These are phyloP conservation scores for Periconia macrospinosa DNA, from an alignment of 2,329 filamentous ascomycete species.

Conservation along the genomic window DNA sequence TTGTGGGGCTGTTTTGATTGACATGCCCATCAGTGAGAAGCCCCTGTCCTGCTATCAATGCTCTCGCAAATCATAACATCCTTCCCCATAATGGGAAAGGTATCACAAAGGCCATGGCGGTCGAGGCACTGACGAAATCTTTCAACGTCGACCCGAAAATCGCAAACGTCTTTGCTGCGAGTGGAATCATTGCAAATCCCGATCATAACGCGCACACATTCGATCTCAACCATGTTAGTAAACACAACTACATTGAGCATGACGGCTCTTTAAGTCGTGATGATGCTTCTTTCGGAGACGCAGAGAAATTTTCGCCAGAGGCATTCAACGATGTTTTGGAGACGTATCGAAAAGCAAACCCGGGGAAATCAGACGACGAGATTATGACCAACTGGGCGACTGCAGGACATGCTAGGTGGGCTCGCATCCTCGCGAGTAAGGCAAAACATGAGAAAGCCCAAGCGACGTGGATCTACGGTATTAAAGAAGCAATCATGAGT, in stretches of 20 bases:
- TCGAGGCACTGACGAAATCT: constrained; percentile 15
- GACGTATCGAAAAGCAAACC: constrained; percentile 1
- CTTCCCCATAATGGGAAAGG: constrained; percentile 29
- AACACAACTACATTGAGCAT: constrained; percentile 6
- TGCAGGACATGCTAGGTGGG: constrained; percentile 5
- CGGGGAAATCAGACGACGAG: neutral
- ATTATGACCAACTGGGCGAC: constrained; percentile 2
- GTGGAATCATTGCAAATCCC: constrained; percentile 5
- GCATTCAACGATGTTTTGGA: neutral
- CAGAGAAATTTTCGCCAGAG: neutral
- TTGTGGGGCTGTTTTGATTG: neutral
- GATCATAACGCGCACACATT: constrained; percentile 3
- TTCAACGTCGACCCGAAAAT: constrained; percentile 4
- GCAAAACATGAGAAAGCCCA: constrained; percentile 5
- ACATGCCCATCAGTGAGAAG: constrained; percentile 1
- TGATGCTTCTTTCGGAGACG: neutral
- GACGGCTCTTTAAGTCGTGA: constrained; percentile 4
- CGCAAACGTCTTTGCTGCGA: constrained; percentile 1
- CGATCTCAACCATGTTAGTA: constrained; percentile 4
- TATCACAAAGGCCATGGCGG: constrained; percentile 24
- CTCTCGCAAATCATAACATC: constrained; percentile 28
- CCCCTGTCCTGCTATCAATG: constrained; percentile 29
- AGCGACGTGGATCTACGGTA: constrained; percentile 8
- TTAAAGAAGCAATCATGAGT: constrained; percentile 3
- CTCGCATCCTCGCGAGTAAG: constrained; percentile 1